Percentiles rank a stretch among this genome's conserved stretches.
Conservation (phyloP, 2,329 filamentous ascomycete species). For the Arthroderma sp. region DNA sequence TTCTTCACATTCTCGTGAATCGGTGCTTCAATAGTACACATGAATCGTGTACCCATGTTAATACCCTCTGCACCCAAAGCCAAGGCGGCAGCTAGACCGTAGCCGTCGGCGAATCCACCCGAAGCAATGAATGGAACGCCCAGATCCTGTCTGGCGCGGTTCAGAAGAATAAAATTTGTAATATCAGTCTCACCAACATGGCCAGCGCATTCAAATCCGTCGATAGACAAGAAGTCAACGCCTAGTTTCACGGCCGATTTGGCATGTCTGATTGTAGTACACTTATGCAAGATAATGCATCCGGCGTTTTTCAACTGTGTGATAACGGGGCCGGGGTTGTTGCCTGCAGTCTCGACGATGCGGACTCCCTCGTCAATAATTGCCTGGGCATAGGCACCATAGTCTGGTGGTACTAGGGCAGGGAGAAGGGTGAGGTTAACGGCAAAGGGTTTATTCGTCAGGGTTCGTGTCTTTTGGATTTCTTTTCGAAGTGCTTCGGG, state of each 20-base stretch:
- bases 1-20: conserved; percentile 91
- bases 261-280: conserved; percentile 89
- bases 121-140: conserved; percentile 84
- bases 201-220: conserved; percentile 93
- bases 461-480: conserved; percentile 69
- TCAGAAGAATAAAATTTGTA: conserved; percentile 53
- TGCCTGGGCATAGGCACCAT: conserved; percentile 78
- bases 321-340: conserved; percentile 83
- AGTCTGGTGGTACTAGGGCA: conserved; percentile 79
- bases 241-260: conserved; percentile 84
- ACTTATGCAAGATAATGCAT: conserved; percentile 83
- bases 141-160: conserved; percentile 69
- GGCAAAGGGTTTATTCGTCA: conserved; percentile 56
- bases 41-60: conserved; percentile 98
- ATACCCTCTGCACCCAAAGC: conserved; percentile 82
- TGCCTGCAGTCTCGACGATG: conserved; percentile 87
- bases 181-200: conserved; percentile 43
- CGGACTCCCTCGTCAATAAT: conserved; percentile 85
- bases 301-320: conserved; percentile 68
- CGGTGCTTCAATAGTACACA: conserved; percentile 87
- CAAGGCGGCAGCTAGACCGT: conserved; percentile 82
- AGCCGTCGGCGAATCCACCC: conserved; percentile 87
- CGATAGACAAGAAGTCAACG: conserved; percentile 91
- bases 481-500: conserved; percentile 87
- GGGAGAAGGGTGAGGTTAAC: conserved; percentile 94